phyloP scores from a whole-genome alignment of 31 red algal species.

The Odonthalia washingtoniensis region DNA sequence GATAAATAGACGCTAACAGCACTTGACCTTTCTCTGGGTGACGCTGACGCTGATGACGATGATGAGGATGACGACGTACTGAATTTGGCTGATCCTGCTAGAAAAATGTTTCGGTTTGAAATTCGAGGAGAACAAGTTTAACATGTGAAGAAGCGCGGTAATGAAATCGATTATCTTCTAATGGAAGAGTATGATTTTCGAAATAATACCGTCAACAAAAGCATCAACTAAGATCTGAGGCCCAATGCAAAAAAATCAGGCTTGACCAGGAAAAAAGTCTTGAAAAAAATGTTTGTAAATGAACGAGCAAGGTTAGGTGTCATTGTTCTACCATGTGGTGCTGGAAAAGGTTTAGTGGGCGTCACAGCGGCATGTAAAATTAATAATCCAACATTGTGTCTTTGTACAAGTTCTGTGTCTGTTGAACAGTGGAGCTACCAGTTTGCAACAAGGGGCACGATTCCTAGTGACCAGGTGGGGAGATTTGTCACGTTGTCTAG shows the following conservation, averaged over 20 bases:
- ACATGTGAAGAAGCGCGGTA: too few relatives aligned
- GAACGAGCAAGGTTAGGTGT: slow-evolving; percentile 86
- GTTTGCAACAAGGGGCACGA: slow-evolving; percentile 87
- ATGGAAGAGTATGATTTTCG: slow-evolving; percentile 96
- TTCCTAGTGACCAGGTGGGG: slow-evolving; percentile 73
- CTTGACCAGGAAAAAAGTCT: slow-evolving; percentile 92
- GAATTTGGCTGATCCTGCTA: too few relatives aligned
- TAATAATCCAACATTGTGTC: slow-evolving; percentile 77
- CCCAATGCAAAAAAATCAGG: slow-evolving; percentile 76
- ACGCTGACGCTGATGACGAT: too few relatives aligned
- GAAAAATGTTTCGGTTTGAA: too few relatives aligned
- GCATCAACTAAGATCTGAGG: slow-evolving; percentile 82
- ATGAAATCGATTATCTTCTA: too few relatives aligned
- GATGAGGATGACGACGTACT: too few relatives aligned
- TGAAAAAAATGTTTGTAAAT: slow-evolving; percentile 93
- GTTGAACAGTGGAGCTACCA: too few relatives aligned
- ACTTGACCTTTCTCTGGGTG: too few relatives aligned
- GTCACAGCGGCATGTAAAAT: slow-evolving; percentile 91
- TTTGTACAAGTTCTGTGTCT: slow-evolving; percentile 89
- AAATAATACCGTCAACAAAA: slow-evolving; percentile 73
- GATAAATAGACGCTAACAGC: too few relatives aligned
- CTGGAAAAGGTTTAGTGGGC: slow-evolving; percentile 85
- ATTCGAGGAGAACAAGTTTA: too few relatives aligned
- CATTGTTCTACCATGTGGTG: slow-evolving; percentile 88
- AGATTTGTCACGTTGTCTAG: slow-evolving; percentile 69